Evolutionary conservation across 2,329 filamentous ascomycete genomes (phyloP).

Genomic region (Curvularia sp.): DNA sequence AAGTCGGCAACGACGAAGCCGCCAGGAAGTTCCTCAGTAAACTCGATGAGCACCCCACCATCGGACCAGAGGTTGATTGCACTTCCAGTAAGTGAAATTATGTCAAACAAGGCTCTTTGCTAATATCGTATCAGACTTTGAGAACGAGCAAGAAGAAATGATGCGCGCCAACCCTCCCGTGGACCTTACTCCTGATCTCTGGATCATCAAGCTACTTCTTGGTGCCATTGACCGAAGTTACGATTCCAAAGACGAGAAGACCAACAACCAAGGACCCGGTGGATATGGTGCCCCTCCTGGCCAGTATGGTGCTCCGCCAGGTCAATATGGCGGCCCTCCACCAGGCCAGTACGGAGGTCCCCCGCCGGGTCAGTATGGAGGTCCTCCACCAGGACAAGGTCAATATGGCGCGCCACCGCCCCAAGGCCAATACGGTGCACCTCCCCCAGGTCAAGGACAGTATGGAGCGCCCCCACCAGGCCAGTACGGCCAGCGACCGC

Average conservation of each 20-base stretch:
- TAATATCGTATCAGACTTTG: conserved; percentile 60
- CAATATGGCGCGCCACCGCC: conserved; percentile 24
- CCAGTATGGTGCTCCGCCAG: conserved; percentile 41
- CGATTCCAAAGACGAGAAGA: conserved; percentile 70
- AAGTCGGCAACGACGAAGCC: conserved; percentile 71
- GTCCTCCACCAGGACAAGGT: conserved; percentile 23
- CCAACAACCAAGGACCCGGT: conserved; percentile 45
- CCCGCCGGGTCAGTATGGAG: conserved; percentile 27
- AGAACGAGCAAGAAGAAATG: conserved; percentile 73
- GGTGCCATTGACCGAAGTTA: conserved; percentile 72
- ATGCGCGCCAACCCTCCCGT: conserved; percentile 66
- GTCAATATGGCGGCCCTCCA: conserved; percentile 31
- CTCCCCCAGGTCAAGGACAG: conserved; percentile 22
- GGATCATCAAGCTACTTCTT: conserved; percentile 72
- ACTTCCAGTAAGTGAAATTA: conserved; percentile 66
- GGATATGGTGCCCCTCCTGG: conserved; percentile 41
- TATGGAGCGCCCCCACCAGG: conserved; percentile 32
- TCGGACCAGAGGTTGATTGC: conserved; percentile 70
- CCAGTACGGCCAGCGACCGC: conserved; percentile 29
- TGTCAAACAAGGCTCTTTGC: neutral
- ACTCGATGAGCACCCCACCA: conserved; percentile 68
- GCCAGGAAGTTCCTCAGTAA: conserved; percentile 69
- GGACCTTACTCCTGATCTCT: conserved; percentile 69
- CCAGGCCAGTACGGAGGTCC: conserved; percentile 31
- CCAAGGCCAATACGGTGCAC: conserved; percentile 32